These are phyloP conservation scores for Penicillium psychrosexuale DNA, from an alignment of 2,329 filamentous ascomycete species.

Conservation along the genomic window DNA sequence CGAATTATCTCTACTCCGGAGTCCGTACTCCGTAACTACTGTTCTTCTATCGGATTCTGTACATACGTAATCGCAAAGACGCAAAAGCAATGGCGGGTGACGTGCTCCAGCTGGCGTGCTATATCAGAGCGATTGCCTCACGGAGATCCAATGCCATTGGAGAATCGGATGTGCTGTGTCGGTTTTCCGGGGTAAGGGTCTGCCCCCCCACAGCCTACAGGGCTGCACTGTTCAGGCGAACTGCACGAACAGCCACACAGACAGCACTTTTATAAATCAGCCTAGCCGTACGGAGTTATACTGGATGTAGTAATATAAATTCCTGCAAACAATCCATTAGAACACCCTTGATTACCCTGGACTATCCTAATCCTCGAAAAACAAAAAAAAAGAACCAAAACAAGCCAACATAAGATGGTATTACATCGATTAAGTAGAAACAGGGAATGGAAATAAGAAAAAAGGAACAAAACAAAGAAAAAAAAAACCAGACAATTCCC, in stretches of 20 bases:
- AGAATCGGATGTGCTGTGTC: neutral
- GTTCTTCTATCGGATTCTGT: neutral
- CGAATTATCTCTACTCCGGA: neutral
- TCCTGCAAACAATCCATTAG: slow-evolving; percentile 18
- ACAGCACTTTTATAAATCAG: neutral
- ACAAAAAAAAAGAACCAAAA: neutral
- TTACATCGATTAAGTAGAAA: slow-evolving; percentile 22
- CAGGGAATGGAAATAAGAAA: neutral
- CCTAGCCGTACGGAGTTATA: neutral
- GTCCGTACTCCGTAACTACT: too few species aligned
- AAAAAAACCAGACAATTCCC: neutral
- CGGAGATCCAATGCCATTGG: neutral
- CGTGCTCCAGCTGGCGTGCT: slow-evolving; percentile 3
- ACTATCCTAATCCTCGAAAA: slow-evolving; percentile 4
- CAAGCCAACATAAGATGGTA: slow-evolving; percentile 24
- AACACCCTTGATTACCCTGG: slow-evolving; percentile 21
- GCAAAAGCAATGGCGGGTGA: neutral
- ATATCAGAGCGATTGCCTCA: slow-evolving; percentile 1
- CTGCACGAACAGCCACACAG: neutral
- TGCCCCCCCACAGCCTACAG: neutral
- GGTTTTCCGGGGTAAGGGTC: slow-evolving; percentile 4
- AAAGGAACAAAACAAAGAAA: neutral
- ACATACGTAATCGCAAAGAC: neutral
- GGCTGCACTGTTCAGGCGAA: neutral
- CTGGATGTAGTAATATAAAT: neutral